Percentiles rank a stretch among this genome's conserved stretches.
Evolutionary conservation across 768 basidiomycete genomes (phyloP).

Genomic region (Suillus placidus): DNA sequence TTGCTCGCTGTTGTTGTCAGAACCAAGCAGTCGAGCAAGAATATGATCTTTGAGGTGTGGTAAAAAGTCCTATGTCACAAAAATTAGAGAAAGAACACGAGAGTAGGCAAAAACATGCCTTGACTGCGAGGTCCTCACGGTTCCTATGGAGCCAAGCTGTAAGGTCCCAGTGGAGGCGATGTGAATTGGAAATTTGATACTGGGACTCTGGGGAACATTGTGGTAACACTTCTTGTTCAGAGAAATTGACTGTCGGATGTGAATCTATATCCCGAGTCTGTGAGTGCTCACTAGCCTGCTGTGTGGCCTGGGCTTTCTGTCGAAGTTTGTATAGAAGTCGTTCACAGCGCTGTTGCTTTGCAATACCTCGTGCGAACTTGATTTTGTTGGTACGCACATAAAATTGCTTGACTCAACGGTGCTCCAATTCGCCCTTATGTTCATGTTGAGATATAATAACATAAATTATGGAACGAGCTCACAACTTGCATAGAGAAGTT

Average conservation of each 20-base stretch:
- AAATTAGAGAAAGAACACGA: not conserved
- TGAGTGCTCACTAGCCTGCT: not conserved
- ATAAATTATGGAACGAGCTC: not conserved
- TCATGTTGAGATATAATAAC: not conserved
- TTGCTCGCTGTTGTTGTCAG: slow-evolving; percentile 14
- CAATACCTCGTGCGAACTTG: slow-evolving; percentile 30
- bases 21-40: slow-evolving; percentile 6
- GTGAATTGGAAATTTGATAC: slow-evolving; percentile 24
- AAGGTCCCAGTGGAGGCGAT: slow-evolving; percentile 13
- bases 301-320: slow-evolving; percentile 19
- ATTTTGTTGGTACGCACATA: slow-evolving; percentile 40
- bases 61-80: slow-evolving; percentile 34
- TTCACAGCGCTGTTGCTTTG: slow-evolving; percentile 21
- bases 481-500: slow-evolving; percentile 37
- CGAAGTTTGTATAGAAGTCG: slow-evolving; percentile 8
- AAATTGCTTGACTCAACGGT: slow-evolving; percentile 37
- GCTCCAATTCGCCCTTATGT: slow-evolving; percentile 40
- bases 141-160: slow-evolving; percentile 14
- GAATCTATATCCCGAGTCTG: not conserved
- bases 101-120: slow-evolving; percentile 6
- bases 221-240: slow-evolving; percentile 15
- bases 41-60: slow-evolving; percentile 17
- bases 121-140: slow-evolving; percentile 31
- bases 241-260: not conserved
- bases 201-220: slow-evolving; percentile 1